Evolutionary conservation across 176 grass and related monocot species (phyloP).

Genomic region (Oryza glumipatula): DNA sequence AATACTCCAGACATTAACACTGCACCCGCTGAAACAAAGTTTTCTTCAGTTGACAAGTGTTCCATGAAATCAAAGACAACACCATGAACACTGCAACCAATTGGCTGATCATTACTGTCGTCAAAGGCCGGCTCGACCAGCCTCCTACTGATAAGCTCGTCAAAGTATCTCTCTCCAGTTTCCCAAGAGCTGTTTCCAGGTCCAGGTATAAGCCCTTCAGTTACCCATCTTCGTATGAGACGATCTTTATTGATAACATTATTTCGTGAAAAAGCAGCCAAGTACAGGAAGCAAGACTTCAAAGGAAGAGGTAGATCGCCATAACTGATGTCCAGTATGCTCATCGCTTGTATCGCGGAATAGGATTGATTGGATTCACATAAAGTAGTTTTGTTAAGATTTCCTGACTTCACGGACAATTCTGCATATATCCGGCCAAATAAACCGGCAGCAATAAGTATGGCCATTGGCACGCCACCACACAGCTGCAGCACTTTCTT

Average conservation of each 20-base stretch:
- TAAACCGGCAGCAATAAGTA: neutral
- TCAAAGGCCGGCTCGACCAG: neutral
- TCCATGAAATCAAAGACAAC: neutral
- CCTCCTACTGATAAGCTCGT: neutral
- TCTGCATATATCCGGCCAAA: neutral
- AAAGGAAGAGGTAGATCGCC: neutral
- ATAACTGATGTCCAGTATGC: neutral
- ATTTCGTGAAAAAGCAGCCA: neutral
- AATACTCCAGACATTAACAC: neutral
- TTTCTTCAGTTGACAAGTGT: neutral
- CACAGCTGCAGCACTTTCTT: too few relatives aligned
- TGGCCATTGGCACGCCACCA: neutral
- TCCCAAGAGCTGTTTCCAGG: neutral
- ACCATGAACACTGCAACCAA: neutral
- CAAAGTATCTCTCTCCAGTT: neutral
- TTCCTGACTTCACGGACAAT: neutral
- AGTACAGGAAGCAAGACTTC: neutral
- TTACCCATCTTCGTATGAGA: neutral
- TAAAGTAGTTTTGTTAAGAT: neutral
- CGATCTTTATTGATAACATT: neutral
- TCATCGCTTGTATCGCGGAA: neutral
- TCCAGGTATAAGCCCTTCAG: neutral
- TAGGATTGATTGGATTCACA: neutral
- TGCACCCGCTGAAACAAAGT: neutral
- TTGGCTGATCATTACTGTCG: neutral